These are phyloP conservation scores for Crithidia fasciculata DNA, from an alignment of 208 protist species.

Conservation along the genomic window DNA sequence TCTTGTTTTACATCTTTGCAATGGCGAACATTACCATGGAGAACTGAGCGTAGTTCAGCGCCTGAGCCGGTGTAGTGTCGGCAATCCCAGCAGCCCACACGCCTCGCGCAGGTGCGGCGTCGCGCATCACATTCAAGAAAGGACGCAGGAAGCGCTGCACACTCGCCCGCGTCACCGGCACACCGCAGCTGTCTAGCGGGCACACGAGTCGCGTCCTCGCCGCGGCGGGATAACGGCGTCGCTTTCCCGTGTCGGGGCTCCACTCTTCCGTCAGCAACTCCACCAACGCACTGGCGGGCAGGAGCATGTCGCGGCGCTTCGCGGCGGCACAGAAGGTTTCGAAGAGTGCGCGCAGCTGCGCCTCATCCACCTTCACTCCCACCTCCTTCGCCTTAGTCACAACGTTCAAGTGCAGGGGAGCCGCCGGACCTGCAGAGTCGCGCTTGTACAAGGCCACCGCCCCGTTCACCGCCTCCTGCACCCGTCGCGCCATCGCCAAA, in stretches of 20 bases:
- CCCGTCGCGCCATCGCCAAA: conserved; percentile 2
- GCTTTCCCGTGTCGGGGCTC: conserved; percentile 38
- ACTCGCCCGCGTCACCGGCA: conserved; percentile 47
- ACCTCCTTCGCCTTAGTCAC: conserved; percentile 16
- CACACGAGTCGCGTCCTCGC: conserved; percentile 24
- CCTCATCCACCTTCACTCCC: conserved; percentile 19
- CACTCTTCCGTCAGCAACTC: conserved; percentile 35
- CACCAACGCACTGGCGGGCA: conserved; percentile 27
- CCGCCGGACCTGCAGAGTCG: background rate
- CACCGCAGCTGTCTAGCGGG: conserved; percentile 77
- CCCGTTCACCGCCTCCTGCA: conserved; percentile 4
- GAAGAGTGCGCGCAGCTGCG: conserved; percentile 24
- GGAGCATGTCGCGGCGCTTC: conserved; percentile 4
- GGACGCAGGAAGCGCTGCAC: conserved; percentile 34
- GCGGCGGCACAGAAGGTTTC: conserved; percentile 19
- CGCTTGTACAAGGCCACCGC: conserved; percentile 10
- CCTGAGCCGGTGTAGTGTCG: conserved; percentile 13
- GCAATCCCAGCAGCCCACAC: no score
- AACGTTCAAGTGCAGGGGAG: conserved; percentile 6
- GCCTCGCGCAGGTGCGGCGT: background rate
- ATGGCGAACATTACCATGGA: conserved; percentile 88
- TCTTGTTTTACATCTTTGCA: conserved; percentile 49
- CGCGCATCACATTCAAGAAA: conserved; percentile 36
- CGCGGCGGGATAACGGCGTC: conserved; percentile 19
- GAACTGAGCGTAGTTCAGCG: conserved; percentile 86